Evolutionary conservation across 1,139 yeast species (phyloP).

Genomic region (Nematodospora anomalae): DNA sequence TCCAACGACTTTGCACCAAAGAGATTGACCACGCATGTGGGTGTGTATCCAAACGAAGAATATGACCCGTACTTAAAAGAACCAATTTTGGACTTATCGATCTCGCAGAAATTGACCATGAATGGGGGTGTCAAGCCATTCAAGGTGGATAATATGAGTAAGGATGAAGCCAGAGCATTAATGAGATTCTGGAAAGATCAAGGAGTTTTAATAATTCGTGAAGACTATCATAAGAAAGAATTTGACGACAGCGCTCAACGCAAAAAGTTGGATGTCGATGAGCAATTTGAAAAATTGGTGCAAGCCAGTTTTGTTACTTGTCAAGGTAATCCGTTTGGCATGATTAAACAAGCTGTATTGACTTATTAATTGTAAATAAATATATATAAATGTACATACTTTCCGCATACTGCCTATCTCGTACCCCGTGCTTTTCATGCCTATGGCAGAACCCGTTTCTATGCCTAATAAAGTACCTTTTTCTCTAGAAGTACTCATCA

Average conservation of each 20-base stretch:
- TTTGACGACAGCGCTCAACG: conserved; percentile 5
- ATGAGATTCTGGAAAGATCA: conserved; percentile 55
- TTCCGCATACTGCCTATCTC: conserved; percentile 1
- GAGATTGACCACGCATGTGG: conserved; percentile 56
- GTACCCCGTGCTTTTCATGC: no score
- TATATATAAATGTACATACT: conserved; percentile 1
- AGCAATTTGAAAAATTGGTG: conserved; percentile 33
- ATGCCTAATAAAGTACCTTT: no score
- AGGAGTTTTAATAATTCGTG: conserved; percentile 51
- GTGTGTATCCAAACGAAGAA: conserved; percentile 48
- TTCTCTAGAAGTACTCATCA: no score
- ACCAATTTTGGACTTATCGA: conserved; percentile 51
- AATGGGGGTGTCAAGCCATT: conserved; percentile 51
- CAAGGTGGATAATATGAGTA: conserved; percentile 49
- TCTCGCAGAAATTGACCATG: conserved; percentile 50
- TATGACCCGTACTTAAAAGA: conserved; percentile 59
- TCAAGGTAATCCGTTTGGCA: conserved; percentile 76
- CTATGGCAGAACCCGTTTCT: no score
- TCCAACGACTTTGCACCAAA: conserved; percentile 27
- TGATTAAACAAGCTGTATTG: conserved; percentile 46
- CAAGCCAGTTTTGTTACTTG: conserved; percentile 68
- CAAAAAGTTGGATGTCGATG: conserved; percentile 21
- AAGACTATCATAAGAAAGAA: conserved; percentile 41
- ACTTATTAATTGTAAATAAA: conserved; percentile 19
- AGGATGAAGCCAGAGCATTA: conserved; percentile 54